These are phyloP conservation scores for Dryadomyces sulphureus DNA, from an alignment of 2,329 filamentous ascomycete species.

Conservation along the genomic window DNA sequence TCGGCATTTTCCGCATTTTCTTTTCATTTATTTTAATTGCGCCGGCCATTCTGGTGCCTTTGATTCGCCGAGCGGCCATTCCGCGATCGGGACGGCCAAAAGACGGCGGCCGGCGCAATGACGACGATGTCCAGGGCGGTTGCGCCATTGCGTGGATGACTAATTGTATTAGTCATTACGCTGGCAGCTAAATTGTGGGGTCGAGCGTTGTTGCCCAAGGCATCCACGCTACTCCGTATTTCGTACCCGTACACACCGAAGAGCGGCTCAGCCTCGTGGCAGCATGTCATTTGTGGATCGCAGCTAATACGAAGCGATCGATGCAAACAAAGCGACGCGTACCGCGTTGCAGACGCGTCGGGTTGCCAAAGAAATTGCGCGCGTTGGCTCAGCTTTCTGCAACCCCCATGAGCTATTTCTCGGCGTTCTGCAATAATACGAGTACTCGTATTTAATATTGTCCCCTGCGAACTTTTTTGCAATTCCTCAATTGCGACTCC, in stretches of 20 bases:
- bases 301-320: not conserved
- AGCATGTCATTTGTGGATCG: too few species aligned
- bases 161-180: too few species aligned
- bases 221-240: too few species aligned
- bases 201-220: too few species aligned
- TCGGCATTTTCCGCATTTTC: not conserved
- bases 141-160: slow-evolving; percentile 2
- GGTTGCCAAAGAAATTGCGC: not conserved
- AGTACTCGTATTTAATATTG: too few species aligned
- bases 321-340: not conserved
- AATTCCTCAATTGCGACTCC: not conserved
- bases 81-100: not conserved
- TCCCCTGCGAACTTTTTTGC: too few species aligned
- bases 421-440: not conserved
- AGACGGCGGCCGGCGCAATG: not conserved
- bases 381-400: not conserved
- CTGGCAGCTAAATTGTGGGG: too few species aligned
- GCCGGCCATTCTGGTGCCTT: not conserved
- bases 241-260: too few species aligned
- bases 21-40: not conserved
- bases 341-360: not conserved
- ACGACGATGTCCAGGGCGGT: not conserved
- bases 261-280: too few species aligned
- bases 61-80: not conserved
- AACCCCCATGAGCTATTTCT: not conserved